Evolutionary conservation across 768 basidiomycete species (phyloP).

Genomic region (Boletus vinaceobasis): DNA sequence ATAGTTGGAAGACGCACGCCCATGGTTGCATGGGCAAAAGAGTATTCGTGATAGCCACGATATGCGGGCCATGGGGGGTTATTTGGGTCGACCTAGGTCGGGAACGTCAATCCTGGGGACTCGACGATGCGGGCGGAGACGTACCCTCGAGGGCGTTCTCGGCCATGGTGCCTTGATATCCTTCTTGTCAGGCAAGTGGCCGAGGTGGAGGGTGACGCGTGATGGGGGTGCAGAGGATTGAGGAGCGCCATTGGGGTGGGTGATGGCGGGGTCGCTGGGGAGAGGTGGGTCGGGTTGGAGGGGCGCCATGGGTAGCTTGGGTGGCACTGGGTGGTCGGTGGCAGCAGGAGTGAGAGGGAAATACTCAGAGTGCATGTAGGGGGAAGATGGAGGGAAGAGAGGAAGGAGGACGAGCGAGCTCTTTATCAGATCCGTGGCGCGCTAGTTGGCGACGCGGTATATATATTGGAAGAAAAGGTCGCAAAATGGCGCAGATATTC

Average conservation of each 20-base stretch:
- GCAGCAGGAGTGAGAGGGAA: slow-evolving; percentile 30
- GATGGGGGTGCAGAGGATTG: slow-evolving; percentile 40
- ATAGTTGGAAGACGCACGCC: slow-evolving; percentile 94
- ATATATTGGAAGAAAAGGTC: slow-evolving; percentile 23
- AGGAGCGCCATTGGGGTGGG: slow-evolving; percentile 10
- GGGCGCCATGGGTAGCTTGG: slow-evolving; percentile 6
- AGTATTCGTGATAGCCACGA: slow-evolving; percentile 78
- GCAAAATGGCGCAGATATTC: slow-evolving; percentile 12
- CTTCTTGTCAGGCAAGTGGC: slow-evolving; percentile 71
- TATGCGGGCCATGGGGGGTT: slow-evolving; percentile 83
- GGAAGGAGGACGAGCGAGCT: background rate
- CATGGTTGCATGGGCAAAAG: slow-evolving; percentile 91
- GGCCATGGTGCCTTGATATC: slow-evolving; percentile 72
- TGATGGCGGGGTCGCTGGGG: background rate
- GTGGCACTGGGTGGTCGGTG: slow-evolving; percentile 15
- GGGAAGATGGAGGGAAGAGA: background rate
- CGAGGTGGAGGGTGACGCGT: slow-evolving; percentile 67
- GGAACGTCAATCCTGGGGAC: background rate
- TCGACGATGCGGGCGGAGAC: slow-evolving; percentile 13
- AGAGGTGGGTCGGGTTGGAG: background rate
- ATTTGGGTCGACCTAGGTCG: slow-evolving; percentile 66
- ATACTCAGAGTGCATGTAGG: slow-evolving; percentile 17
- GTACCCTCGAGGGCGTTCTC: slow-evolving; percentile 66
- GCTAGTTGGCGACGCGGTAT: background rate
- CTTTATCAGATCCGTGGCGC: slow-evolving; percentile 8